A percentile compares a stretch with the other conserved stretches of the same genome.
phyloP scores from a whole-genome alignment of 2,329 filamentous ascomycete genomes.

The Cladosporium sp. region DNA sequence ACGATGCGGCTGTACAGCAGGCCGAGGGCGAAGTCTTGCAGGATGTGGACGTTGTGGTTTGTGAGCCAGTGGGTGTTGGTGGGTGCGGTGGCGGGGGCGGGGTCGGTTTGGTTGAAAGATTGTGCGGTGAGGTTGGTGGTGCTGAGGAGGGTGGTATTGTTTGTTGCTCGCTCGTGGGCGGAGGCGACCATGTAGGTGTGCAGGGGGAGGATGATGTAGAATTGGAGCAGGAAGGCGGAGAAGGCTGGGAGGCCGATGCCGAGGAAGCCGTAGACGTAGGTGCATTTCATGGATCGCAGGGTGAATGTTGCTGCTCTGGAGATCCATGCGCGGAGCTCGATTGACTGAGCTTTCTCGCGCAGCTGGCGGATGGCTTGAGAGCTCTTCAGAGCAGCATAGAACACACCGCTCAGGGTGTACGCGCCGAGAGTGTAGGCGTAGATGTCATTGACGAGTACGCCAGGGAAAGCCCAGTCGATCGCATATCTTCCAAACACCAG shows the following conservation, averaged over 20 bases:
- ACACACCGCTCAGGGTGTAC: conserved; percentile 67
- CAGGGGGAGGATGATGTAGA: conserved; percentile 83
- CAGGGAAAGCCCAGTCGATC: conserved; percentile 69
- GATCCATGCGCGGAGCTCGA: conserved; percentile 24
- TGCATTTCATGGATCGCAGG: conserved; percentile 47
- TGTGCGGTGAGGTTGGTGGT: neutral
- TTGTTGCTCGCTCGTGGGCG: conserved; percentile 18
- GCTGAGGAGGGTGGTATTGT: conserved; percentile 1
- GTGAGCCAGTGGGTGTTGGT: conserved; percentile 29
- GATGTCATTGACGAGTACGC: conserved; percentile 82
- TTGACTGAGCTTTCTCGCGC: conserved; percentile 15
- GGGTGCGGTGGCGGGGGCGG: conserved; percentile 19
- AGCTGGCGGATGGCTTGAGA: conserved; percentile 11
- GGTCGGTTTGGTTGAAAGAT: neutral
- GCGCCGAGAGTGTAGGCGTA: conserved; percentile 93
- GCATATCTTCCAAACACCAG: conserved; percentile 78
- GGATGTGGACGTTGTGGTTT: conserved; percentile 72
- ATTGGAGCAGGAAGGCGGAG: conserved; percentile 74
- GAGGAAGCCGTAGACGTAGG: conserved; percentile 73
- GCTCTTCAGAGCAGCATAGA: conserved; percentile 49
- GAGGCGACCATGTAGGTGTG: conserved; percentile 59
- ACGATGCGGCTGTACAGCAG: conserved; percentile 80
- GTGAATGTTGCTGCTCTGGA: conserved; percentile 20
- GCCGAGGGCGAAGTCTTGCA: conserved; percentile 92
- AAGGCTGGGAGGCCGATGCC: conserved; percentile 76